Evolutionary conservation across 352 stramenopile species (phyloP), one percentile per base, ranked within the genome.

Genomic region (Phytophthora colocasiae): DNA sequence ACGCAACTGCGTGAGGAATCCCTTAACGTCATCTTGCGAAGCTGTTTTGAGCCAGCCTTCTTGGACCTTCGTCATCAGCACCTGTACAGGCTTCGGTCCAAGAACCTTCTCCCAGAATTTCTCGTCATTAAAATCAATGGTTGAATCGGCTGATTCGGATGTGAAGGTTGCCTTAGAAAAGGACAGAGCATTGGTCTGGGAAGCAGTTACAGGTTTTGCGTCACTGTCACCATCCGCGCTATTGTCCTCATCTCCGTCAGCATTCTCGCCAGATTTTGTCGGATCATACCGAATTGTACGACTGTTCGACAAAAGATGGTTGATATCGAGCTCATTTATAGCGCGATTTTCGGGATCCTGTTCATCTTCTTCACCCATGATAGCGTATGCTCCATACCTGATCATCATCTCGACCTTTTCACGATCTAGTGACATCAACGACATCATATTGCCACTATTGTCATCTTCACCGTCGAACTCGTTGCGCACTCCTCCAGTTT

Each of bases 351-450:
- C 89, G 1, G 89, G 86, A 44, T 96, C 88, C 57, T 92, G 73
- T 49, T 99, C 97, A 52, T 99, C 97, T 58, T 99, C 93, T 74
- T 99, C 94, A 62, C 98, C 96, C 71, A 99, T 93, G 55, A 97
- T 96, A 51, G 96, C 97, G 80, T 99, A 99, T 22, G 97, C 97
- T 46, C 98, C 98, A 62, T 98, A 97, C 14, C 89, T 90, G 67
- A 99, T 99, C 67, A 99, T 97, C 67, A 99, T 95, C 57, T 98
- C 91, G 52, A 99, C 97, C 85, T 99, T 99, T 63, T 99, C 97
- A 58, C 98, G 93, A 63, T 98, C 96, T 49, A 97, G 74, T 17
- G 93, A 96, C 80, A 97, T 97, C 36, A 97, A 73, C 44, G 90
- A 96, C 83, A 95, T 93, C 84, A 95, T 97, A 66, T 93, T 96